Percentiles rank a stretch among this genome's conserved stretches.
Conservation (phyloP, 1,284 basidiomycete genomes). For the Tilletia horrida region DNA sequence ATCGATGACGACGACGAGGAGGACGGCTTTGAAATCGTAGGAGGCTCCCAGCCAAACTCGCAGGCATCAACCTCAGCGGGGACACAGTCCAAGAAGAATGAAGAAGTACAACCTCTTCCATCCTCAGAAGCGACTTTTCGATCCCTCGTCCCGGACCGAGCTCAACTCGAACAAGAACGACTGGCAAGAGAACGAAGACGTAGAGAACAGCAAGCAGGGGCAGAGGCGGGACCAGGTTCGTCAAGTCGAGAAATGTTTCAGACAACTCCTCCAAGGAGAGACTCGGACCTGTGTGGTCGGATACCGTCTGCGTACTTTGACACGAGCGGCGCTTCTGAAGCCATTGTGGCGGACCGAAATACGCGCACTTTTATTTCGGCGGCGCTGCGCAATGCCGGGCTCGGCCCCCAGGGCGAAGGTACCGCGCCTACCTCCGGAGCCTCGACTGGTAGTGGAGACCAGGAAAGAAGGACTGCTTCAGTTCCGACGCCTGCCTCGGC, state of each 20-base stretch:
- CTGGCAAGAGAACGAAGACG: constrained; percentile 34
- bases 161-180: constrained; percentile 41
- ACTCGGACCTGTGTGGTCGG: too few species aligned
- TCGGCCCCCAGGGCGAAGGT: not conserved
- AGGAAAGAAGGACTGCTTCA: not conserved
- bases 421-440: not conserved
- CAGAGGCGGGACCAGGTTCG: too few species aligned
- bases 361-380: not conserved
- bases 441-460: not conserved
- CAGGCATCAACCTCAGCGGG: not conserved
- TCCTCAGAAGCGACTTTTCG: not conserved
- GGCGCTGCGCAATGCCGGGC: not conserved
- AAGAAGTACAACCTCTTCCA: not conserved
- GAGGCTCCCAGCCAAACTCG: not conserved
- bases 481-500: not conserved
- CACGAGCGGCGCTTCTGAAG: not conserved
- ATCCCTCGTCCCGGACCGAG: constrained; percentile 33
- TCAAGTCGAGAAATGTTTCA: not conserved
- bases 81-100: not conserved
- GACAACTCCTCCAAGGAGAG: too few species aligned
- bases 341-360: not conserved
- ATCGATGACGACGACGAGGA: not conserved
- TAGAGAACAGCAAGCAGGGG: constrained; percentile 15
- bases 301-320: not conserved
- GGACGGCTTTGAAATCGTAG: constrained; percentile 11